Evolutionary conservation across 1,284 basidiomycete genomes (phyloP).

Genomic region (Ganoderma sinense): DNA sequence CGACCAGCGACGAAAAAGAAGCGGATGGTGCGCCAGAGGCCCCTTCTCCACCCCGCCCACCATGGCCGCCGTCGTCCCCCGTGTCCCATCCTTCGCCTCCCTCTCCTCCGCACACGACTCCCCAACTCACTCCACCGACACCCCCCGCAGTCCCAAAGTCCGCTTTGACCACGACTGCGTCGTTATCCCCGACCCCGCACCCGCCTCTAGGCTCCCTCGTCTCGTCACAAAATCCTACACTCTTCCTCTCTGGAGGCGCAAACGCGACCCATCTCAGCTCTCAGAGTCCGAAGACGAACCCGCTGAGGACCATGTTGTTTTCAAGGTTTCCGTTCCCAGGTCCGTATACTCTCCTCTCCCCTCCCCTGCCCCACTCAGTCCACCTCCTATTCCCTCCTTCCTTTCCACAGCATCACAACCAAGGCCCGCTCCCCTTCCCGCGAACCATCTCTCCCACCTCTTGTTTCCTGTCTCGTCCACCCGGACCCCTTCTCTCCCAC

Average conservation of each 20-base stretch:
- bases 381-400: constrained; percentile 12
- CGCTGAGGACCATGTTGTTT: constrained; percentile 45
- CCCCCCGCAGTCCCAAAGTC: constrained; percentile 38
- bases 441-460: constrained; percentile 31
- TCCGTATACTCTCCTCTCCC: constrained; percentile 33
- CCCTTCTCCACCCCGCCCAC: constrained; percentile 12
- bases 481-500: constrained; percentile 12
- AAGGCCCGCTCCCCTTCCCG: constrained; percentile 34
- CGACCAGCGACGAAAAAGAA: not conserved
- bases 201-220: constrained; percentile 50
- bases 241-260: constrained; percentile 64
- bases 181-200: constrained; percentile 63
- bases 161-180: constrained; percentile 73
- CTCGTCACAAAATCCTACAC: constrained; percentile 67
- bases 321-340: constrained; percentile 70
- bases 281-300: constrained; percentile 49
- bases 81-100: constrained; percentile 25
- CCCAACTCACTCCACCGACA: constrained; percentile 8
- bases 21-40: not conserved
- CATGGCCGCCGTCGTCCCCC: constrained; percentile 23
- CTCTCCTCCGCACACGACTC: constrained; percentile 18
- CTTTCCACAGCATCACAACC: constrained; percentile 29
- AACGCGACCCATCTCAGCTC: constrained; percentile 36
- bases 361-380: not conserved
- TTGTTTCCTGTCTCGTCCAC: constrained; percentile 39